Evolutionary conservation across 2,329 filamentous ascomycete species (phyloP).

Genomic region (Calonectria pauciramosa): DNA sequence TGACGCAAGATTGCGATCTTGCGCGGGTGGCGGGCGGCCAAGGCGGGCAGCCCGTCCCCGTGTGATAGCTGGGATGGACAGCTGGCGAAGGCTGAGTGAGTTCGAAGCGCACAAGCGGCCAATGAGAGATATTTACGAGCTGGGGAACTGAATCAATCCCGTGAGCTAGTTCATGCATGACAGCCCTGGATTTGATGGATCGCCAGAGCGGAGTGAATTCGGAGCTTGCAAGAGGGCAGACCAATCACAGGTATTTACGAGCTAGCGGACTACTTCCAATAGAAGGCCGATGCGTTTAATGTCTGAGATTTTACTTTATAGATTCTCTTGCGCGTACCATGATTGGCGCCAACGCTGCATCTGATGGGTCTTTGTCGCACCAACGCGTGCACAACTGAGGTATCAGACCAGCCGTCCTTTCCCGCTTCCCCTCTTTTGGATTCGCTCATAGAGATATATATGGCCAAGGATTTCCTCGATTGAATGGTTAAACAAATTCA

Average conservation of each 20-base stretch:
- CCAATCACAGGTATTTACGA: slow-evolving; percentile 2
- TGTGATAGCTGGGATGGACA: background rate
- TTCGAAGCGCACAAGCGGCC: background rate
- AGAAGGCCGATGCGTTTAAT: background rate
- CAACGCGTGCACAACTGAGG: background rate
- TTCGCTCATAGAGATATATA: too few relatives aligned
- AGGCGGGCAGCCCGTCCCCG: background rate
- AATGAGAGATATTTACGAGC: slow-evolving; percentile 1
- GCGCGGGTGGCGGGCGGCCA: background rate
- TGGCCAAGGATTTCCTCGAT: too few relatives aligned
- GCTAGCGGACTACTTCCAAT: background rate
- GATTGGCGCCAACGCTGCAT: background rate
- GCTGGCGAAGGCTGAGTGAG: background rate
- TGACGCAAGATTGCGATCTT: slow-evolving; percentile 5
- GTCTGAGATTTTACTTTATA: background rate
- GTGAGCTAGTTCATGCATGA: background rate
- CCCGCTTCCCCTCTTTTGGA: background rate
- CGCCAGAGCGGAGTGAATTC: background rate
- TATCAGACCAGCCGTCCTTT: background rate
- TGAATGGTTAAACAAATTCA: background rate
- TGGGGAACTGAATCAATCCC: background rate
- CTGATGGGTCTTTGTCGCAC: background rate
- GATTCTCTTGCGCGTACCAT: background rate
- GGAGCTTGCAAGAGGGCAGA: background rate
- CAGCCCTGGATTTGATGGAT: background rate